A percentile compares a stretch with the other conserved stretches of the same genome.
These are phyloP conservation scores for Myriosclerotinia duriaeana DNA, from an alignment of 2,329 filamentous ascomycete species.

Conservation along the genomic window DNA sequence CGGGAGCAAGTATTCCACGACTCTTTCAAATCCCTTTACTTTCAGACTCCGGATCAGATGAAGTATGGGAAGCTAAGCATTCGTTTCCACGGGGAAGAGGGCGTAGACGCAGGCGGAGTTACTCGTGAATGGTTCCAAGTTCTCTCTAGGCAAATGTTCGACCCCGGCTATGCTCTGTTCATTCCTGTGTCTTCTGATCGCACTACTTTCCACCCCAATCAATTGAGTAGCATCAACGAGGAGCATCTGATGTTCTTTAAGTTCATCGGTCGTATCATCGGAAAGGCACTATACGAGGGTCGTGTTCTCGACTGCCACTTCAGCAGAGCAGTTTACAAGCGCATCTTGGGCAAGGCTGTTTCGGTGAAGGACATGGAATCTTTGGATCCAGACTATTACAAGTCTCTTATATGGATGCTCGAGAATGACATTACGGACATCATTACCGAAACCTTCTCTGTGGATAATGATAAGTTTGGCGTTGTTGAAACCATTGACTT, in stretches of 20 bases:
- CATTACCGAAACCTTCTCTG: slow-evolving; percentile 92
- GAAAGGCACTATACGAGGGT: slow-evolving; percentile 95
- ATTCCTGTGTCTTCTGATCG: slow-evolving; percentile 94
- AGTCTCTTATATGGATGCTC: slow-evolving; percentile 96
- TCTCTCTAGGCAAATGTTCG: slow-evolving; percentile 96
- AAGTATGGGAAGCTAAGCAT: slow-evolving; percentile 99
- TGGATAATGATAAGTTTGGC: slow-evolving; percentile 92
- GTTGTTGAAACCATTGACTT: slow-evolving; percentile 85
- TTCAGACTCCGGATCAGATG: slow-evolving; percentile 94
- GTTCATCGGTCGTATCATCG: slow-evolving; percentile 97
- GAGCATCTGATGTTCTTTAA: slow-evolving; percentile 99
- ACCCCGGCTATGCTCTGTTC: slow-evolving; percentile 95
- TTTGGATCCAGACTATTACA: slow-evolving; percentile 97
- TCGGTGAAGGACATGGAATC: slow-evolving; percentile 99
- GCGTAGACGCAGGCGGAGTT: slow-evolving; percentile 95
- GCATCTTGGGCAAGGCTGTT: slow-evolving; percentile 89
- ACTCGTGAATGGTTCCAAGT: slow-evolving; percentile 99
- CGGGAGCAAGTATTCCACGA: slow-evolving; percentile 97
- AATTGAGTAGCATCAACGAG: slow-evolving; percentile 87
- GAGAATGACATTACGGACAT: slow-evolving; percentile 96
- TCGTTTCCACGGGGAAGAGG: slow-evolving; percentile 94
- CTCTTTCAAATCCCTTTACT: slow-evolving; percentile 97
- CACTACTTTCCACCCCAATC: slow-evolving; percentile 98
- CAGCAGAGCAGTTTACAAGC: slow-evolving; percentile 97
- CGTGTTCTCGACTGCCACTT: slow-evolving; percentile 98